Evolutionary conservation across 2,329 filamentous ascomycete species (phyloP).

Genomic region (Talaromyces verruculosus): DNA sequence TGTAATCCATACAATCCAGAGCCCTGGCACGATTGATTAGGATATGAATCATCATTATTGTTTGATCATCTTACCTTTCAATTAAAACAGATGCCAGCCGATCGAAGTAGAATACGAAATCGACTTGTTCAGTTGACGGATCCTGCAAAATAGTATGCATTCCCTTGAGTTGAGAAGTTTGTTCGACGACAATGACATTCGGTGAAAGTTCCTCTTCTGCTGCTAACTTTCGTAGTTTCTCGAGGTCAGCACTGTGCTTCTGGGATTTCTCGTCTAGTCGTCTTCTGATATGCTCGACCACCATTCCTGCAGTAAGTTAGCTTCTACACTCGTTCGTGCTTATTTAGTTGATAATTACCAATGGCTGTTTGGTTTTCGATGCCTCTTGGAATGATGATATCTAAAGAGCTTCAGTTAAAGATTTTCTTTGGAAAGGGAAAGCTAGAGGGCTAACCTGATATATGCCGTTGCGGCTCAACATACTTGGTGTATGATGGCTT

Average conservation of each 20-base stretch:
- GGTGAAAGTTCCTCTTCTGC: constrained; percentile 70
- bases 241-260: constrained; percentile 76
- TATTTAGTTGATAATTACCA: constrained; percentile 26
- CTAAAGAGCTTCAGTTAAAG: constrained; percentile 35
- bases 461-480: constrained; percentile 86
- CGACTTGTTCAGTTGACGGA: constrained; percentile 73
- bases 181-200: constrained; percentile 70
- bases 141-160: constrained; percentile 92
- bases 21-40: constrained; percentile 52
- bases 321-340: not conserved
- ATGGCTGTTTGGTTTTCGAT: constrained; percentile 95
- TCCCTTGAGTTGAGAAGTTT: constrained; percentile 76
- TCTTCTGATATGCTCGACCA: constrained; percentile 86
- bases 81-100: constrained; percentile 80
- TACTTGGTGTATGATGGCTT: constrained; percentile 96
- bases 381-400: constrained; percentile 91
- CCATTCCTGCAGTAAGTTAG: constrained; percentile 65
- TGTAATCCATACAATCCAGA: constrained; percentile 73
- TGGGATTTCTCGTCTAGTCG: constrained; percentile 83
- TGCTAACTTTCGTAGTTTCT: constrained; percentile 69
- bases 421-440: not conserved
- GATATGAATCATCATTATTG: not conserved
- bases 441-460: constrained; percentile 60
- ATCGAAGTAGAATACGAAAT: constrained; percentile 98
- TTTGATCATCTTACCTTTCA: constrained; percentile 55